Base-by-base conservation (phyloP, 352 stramenopile genomes). In the Aphanomyces euteiches region DNA sequence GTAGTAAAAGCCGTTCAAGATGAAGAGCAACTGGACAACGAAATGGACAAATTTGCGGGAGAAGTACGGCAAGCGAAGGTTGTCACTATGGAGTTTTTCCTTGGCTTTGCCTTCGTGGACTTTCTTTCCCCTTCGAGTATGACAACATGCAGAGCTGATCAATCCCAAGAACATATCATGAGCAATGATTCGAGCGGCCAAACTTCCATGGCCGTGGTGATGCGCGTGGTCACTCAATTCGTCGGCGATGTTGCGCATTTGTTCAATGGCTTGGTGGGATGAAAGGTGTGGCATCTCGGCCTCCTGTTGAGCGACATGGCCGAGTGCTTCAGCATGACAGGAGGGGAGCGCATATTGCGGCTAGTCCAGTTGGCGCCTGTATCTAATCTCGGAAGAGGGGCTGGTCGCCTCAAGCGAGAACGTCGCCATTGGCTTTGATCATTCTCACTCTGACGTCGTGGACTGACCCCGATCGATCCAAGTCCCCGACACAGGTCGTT, bases 1-100 rank as follows among this genome's bases (percentile, higher is more conserved):
- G 17, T 80, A 67, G 74, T 83, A 90, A 43, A 92, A 82, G 0
- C 78, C 84, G 61, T 92, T 92, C n/a, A 92, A 72, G 69, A 92
- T 87, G 12, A 92, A 56, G 21, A 89, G 59, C 17, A 79, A 56
- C 64, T 88, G 86, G 50, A 91, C 76, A 2, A 70, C n/a, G 28
- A 90, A 83, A 37, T 91, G 81, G 80, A 82, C 88, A 8, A 74
- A 76, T 60, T 90, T 87, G 17, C 81, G 78, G 5, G 83, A 89
- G 56, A 89, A 90, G 66, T 77, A 84, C 48, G 64, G 28, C 72
- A 77, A 41, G 81, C 73, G 2, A 70, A 61, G 28, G 76, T 71
- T 10, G n/a, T 36, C 21, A 66, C 7, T 47, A 19, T 50, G 36
- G 12, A 70, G 47, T 3, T 70, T 70, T 39, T 7, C 47, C 38